Conservation (phyloP, 2,329 filamentous ascomycete species). For the Fusarium sp. region DNA sequence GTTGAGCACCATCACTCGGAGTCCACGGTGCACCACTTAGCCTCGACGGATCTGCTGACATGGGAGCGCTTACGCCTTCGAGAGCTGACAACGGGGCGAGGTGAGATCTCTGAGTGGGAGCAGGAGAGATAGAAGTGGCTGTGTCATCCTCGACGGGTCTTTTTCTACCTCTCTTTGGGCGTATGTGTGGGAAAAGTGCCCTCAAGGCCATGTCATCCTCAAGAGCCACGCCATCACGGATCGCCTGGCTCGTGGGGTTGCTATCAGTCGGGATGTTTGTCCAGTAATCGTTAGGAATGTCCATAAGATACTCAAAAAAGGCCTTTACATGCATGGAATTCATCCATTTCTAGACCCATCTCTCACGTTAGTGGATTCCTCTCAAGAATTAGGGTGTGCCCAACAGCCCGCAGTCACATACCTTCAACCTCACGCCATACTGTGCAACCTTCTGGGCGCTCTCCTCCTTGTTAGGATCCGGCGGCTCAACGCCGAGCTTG, state of each 20-base stretch:
- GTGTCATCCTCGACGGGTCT: conserved; percentile 72
- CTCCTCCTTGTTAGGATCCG: conserved; percentile 83
- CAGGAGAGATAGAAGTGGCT: conserved; percentile 57
- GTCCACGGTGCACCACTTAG: conserved; percentile 54
- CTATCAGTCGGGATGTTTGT: conserved; percentile 76
- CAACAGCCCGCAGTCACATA: conserved; percentile 51
- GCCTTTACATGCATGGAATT: conserved; percentile 95
- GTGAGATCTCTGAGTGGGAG: conserved; percentile 74
- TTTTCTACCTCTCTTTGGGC: conserved; percentile 71
- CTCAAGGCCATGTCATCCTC: conserved; percentile 92
- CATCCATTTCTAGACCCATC: conserved; percentile 83
- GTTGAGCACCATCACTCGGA: conserved; percentile 53
- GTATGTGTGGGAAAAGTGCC: conserved; percentile 83
- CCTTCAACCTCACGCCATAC: conserved; percentile 92
- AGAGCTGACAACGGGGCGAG: conserved; percentile 65
- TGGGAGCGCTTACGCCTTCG: conserved; percentile 60
- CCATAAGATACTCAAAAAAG: conserved; percentile 90
- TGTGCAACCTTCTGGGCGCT: conserved; percentile 95
- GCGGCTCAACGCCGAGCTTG: conserved; percentile 88
- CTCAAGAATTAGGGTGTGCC: conserved; percentile 4
- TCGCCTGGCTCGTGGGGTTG: conserved; percentile 72
- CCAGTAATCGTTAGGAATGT: conserved; percentile 84
- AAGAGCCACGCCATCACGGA: conserved; percentile 83
- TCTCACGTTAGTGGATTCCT: conserved; percentile 12
- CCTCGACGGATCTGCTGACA: conserved; percentile 61